phyloP scores from a whole-genome alignment of 2,329 filamentous ascomycete genomes.

The Cladorrhinum sp. region DNA sequence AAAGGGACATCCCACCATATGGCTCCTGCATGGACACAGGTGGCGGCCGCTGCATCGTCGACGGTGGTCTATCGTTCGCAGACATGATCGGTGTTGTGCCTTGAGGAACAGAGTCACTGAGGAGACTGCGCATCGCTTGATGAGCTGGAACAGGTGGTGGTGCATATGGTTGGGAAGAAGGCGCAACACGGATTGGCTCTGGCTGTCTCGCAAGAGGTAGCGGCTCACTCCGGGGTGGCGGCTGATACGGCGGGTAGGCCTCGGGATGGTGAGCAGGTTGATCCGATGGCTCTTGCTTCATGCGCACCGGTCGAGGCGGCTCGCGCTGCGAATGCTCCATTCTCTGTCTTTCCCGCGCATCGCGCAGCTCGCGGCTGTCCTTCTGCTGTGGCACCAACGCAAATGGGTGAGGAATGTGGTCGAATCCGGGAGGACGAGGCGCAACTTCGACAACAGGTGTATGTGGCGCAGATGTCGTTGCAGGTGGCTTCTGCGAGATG shows the following conservation, averaged over 20 bases:
- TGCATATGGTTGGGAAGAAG: constrained; percentile 33
- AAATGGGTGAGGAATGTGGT: constrained; percentile 16
- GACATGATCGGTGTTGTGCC: constrained; percentile 33
- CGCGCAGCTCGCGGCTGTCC: constrained; percentile 20
- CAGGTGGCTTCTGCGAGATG: constrained; percentile 40
- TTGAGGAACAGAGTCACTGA: constrained; percentile 36
- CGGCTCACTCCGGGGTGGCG: constrained; percentile 41
- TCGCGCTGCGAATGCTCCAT: constrained; percentile 29
- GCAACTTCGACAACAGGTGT: constrained; percentile 33
- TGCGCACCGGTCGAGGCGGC: constrained; percentile 32
- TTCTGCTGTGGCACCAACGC: constrained; percentile 21
- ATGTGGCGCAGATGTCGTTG: constrained; percentile 23
- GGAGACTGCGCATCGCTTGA: constrained; percentile 33
- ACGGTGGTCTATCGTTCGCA: constrained; percentile 35
- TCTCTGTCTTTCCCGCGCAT: constrained; percentile 24
- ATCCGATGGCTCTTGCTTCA: constrained; percentile 51
- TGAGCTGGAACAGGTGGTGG: constrained; percentile 33
- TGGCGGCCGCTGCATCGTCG: constrained; percentile 38
- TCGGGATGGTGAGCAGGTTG: constrained; percentile 43
- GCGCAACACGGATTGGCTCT: constrained; percentile 42
- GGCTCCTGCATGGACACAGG: constrained; percentile 28
- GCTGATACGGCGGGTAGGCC: constrained; percentile 37
- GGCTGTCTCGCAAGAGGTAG: constrained; percentile 39
- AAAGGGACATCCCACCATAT: constrained; percentile 16
- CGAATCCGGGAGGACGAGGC: constrained; percentile 22